A percentile compares a stretch with the other conserved stretches of the same genome.
Evolutionary conservation across 148 eudicot genomes (phyloP).

Genomic region (Rhododendron mucronatum): DNA sequence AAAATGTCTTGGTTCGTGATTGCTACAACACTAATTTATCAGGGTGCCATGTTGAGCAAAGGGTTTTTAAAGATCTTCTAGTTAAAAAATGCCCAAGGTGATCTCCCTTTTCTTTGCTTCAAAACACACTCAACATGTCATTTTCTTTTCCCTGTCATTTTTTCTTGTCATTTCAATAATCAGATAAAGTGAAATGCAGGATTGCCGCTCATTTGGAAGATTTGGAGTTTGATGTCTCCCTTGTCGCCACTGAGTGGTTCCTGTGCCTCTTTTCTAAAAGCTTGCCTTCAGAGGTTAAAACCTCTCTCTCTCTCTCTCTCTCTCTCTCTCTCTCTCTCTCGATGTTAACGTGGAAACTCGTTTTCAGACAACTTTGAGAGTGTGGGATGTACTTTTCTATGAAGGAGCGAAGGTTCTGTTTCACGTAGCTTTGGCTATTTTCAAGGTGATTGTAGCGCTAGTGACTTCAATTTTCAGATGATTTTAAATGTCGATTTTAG

Average conservation of each 20-base stretch:
- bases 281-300: slow-evolving; percentile 83
- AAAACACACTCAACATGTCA: not conserved
- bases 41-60: slow-evolving; percentile 94
- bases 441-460: slow-evolving; percentile 46
- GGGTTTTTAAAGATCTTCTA: slow-evolving; percentile 81
- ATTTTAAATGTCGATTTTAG: not conserved
- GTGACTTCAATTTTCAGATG: not conserved
- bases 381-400: slow-evolving; percentile 90
- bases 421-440: slow-evolving; percentile 79
- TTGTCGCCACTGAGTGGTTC: slow-evolving; percentile 91
- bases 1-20: slow-evolving; percentile 76
- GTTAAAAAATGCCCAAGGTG: slow-evolving; percentile 77
- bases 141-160: not conserved
- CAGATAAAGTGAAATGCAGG: slow-evolving; percentile 38
- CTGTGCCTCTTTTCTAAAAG: slow-evolving; percentile 89
- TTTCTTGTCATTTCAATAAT: not conserved
- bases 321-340: slow-evolving; percentile 6
- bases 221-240: slow-evolving; percentile 79
- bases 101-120: slow-evolving; percentile 9
- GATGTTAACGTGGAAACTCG: slow-evolving; percentile 1
- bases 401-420: slow-evolving; percentile 84
- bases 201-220: slow-evolving; percentile 78
- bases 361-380: slow-evolving; percentile 80
- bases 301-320: not conserved
- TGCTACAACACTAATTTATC: slow-evolving; percentile 76